Conservation (phyloP, 2,329 filamentous ascomycete genomes). For the Epichloe glyceriae region DNA sequence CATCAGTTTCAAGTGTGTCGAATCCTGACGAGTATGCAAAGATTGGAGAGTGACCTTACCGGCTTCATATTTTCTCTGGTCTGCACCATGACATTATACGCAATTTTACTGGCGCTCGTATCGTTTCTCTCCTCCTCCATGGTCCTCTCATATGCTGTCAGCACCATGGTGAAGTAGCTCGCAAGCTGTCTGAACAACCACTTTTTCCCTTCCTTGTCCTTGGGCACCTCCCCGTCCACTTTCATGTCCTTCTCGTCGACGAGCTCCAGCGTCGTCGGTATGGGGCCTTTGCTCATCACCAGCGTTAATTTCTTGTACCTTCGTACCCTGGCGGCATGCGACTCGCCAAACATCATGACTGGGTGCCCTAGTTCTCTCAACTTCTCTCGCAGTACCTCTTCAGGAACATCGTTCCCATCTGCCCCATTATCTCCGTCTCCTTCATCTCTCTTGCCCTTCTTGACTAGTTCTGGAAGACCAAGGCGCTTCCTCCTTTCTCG, state of each 20-base stretch:
- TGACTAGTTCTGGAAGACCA: constrained; percentile 62
- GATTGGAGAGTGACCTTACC: constrained; percentile 21
- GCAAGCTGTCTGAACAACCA: constrained; percentile 80
- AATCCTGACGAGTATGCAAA: too few species aligned
- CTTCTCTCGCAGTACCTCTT: constrained; percentile 55
- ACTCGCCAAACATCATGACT: constrained; percentile 67
- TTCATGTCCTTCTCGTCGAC: constrained; percentile 86
- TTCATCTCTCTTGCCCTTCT: constrained; percentile 24
- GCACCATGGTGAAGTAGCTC: constrained; percentile 93
- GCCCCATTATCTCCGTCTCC: constrained; percentile 30
- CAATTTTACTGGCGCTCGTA: constrained; percentile 68
- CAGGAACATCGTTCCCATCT: constrained; percentile 48
- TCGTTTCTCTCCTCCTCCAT: constrained; percentile 51
- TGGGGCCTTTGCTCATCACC: constrained; percentile 60
- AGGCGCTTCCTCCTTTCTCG: constrained; percentile 58
- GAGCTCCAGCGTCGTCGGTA: constrained; percentile 70
- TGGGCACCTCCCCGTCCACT: constrained; percentile 49
- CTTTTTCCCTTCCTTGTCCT: constrained; percentile 49
- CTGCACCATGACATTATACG: constrained; percentile 73
- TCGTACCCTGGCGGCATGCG: constrained; percentile 52
- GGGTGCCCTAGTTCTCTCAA: constrained; percentile 65
- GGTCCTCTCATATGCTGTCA: constrained; percentile 73
- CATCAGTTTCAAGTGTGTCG: too few species aligned
- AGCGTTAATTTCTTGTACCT: constrained; percentile 55
- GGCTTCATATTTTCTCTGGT: constrained; percentile 80